Conservation (phyloP, 2,329 filamentous ascomycete genomes). For the Nemania abortiva region DNA sequence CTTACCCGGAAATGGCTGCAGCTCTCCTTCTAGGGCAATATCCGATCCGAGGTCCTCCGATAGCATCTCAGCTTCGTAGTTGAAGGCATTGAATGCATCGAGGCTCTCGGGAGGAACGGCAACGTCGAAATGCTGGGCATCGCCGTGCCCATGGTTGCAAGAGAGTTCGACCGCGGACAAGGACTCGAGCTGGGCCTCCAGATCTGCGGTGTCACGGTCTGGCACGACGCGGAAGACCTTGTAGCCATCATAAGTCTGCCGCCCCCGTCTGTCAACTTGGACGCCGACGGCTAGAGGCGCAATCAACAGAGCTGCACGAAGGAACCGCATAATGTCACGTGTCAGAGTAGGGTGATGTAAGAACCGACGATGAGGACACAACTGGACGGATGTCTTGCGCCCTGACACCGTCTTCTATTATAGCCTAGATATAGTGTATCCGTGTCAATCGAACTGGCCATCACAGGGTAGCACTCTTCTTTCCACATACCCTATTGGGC, state of each 20-base stretch:
- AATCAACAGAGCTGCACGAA: constrained; percentile 29
- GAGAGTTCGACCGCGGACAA: constrained; percentile 49
- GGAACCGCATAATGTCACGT: constrained; percentile 33
- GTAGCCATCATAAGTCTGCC: constrained; percentile 53
- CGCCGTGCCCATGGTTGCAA: constrained; percentile 44
- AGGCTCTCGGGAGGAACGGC: constrained; percentile 52
- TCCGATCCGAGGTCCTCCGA: constrained; percentile 51
- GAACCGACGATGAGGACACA: constrained; percentile 1
- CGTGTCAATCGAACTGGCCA: constrained; percentile 21
- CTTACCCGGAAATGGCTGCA: constrained; percentile 49
- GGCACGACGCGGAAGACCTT: constrained; percentile 52
- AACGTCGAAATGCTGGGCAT: constrained; percentile 50
- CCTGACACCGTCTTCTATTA: constrained; percentile 24
- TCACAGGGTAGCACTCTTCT: constrained; percentile 31
- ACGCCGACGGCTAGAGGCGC: constrained; percentile 32
- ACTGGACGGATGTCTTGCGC: constrained; percentile 1
- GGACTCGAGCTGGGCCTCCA: constrained; percentile 48
- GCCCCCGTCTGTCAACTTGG: constrained; percentile 44
- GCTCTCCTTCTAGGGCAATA: constrained; percentile 51
- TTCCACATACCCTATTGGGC: constrained; percentile 35
- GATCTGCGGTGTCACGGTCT: constrained; percentile 41
- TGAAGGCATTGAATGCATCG: constrained; percentile 49
- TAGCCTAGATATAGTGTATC: constrained; percentile 10
- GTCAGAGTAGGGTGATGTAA: neutral
- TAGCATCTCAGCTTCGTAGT: constrained; percentile 47